Percentiles rank a stretch among this genome's conserved stretches.
Conservation (phyloP, 352 stramenopile species). For the Phytophthora sansomeana region DNA sequence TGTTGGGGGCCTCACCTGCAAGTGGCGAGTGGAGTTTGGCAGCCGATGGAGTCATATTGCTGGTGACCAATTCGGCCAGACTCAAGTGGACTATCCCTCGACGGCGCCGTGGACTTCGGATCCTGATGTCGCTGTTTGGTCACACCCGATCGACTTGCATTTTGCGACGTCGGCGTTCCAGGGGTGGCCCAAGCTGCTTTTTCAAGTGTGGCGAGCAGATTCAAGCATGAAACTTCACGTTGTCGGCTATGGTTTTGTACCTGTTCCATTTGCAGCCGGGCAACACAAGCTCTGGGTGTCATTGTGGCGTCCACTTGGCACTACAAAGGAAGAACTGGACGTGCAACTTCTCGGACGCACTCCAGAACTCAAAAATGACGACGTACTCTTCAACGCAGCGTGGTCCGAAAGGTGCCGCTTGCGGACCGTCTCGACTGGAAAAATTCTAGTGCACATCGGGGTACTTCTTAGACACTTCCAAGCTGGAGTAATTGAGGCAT, state of each 20-base stretch:
- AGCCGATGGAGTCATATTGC: constrained; percentile 64
- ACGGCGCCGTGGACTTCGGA: constrained; percentile 29
- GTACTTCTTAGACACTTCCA: constrained; percentile 69
- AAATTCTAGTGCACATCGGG: constrained; percentile 54
- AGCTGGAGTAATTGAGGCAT: constrained; percentile 26
- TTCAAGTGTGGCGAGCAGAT: constrained; percentile 74
- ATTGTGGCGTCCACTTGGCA: constrained; percentile 72
- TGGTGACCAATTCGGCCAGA: constrained; percentile 67
- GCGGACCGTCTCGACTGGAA: constrained; percentile 66
- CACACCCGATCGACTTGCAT: constrained; percentile 75
- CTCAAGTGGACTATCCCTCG: constrained; percentile 65
- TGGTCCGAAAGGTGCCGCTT: constrained; percentile 71
- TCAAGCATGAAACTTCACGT: constrained; percentile 55
- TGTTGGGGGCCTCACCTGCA: constrained; percentile 59
- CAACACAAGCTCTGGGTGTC: constrained; percentile 54
- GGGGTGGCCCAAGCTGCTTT: constrained; percentile 69
- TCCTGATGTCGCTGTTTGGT: constrained; percentile 56
- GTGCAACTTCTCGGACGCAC: constrained; percentile 59
- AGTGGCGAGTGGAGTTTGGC: constrained; percentile 75
- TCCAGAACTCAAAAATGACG: constrained; percentile 61
- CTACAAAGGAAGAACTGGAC: constrained; percentile 55
- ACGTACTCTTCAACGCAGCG: constrained; percentile 64
- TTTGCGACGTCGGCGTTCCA: constrained; percentile 63
- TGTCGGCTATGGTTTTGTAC: constrained; percentile 66
- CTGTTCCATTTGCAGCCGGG: constrained; percentile 62